Evolutionary conservation across 805 yeast species (phyloP).

Genomic region (Ogataea allantospora): DNA sequence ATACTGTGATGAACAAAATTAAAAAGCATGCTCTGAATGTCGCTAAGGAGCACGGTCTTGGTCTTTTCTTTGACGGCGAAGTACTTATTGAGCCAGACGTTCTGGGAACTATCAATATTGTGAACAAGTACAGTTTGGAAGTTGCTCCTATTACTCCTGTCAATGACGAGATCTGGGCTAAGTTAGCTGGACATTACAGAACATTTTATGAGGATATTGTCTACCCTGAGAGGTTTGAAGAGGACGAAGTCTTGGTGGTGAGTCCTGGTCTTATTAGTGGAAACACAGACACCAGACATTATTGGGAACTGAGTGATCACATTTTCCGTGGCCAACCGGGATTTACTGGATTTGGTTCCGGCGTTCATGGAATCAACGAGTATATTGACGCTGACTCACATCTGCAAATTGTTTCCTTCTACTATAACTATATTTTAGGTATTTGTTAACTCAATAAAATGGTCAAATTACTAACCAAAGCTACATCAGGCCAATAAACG

Average conservation of each 20-base stretch:
- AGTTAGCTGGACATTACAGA: slow-evolving; percentile 61
- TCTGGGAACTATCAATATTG: slow-evolving; percentile 28
- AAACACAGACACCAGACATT: slow-evolving; percentile 67
- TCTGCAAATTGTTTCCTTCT: slow-evolving; percentile 55
- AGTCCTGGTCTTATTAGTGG: slow-evolving; percentile 65
- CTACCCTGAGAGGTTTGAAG: slow-evolving; percentile 27
- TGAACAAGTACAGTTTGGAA: slow-evolving; percentile 28
- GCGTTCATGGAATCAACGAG: slow-evolving; percentile 67
- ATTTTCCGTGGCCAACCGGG: slow-evolving; percentile 63
- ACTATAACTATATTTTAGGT: slow-evolving; percentile 42
- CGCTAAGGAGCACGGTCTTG: slow-evolving; percentile 49
- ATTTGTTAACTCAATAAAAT: neutral
- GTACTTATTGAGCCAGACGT: slow-evolving; percentile 22
- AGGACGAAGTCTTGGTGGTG: slow-evolving; percentile 31
- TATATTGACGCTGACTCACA: slow-evolving; percentile 54
- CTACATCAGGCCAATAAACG: slow-evolving; percentile 17
- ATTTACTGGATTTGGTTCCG: slow-evolving; percentile 32
- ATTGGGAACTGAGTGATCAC: slow-evolving; percentile 60
- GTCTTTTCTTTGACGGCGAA: slow-evolving; percentile 41
- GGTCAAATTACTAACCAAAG: neutral
- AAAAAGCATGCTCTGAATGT: slow-evolving; percentile 35
- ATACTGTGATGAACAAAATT: slow-evolving; percentile 41
- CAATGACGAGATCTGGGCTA: slow-evolving; percentile 47
- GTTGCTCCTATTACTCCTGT: slow-evolving; percentile 48
- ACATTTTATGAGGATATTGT: slow-evolving; percentile 58